Base-by-base conservation (phyloP, 306 rosid species). In the Fagus crenata region DNA sequence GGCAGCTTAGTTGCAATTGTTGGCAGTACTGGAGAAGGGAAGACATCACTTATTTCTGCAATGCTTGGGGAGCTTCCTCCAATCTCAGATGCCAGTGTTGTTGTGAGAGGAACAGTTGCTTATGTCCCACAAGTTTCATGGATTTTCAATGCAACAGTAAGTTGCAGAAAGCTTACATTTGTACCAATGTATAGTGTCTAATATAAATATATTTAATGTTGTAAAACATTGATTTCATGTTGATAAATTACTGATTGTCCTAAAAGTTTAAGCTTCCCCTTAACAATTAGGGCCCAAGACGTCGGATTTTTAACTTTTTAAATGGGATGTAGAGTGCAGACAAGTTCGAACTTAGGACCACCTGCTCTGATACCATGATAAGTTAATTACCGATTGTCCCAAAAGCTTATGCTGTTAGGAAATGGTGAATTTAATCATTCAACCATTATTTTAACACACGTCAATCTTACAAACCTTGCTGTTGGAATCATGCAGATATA, bases 101-200 rank as follows among this genome's bases (percentile, higher is more conserved):
- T 72, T 49, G 76, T 64, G 65, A 80, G 87, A 72, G 98, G 98
- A 55, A 84, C 89, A 49, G 94, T 90, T 78, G 97, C 97, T 67
- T 93, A 92, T 81, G 98, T 93, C 79, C 96, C 98, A 73, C 98
- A 93, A 80, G 83, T 93, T 88, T 93, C 98, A 49, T 93, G 98
- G 98, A 93, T 93, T 78, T 89, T 89, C 86, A 93, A 93, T 78
- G 98, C 96, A 72, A 87, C 98, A 6, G 98, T 93, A 78, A 91
- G 96, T 82, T 77, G 8, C 55, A 72, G 39, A 67, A 70, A 81
- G 72, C 54, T 61, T 59, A 42, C 72, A 37, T 55, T 35, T 15
- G 31, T 61, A 33, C 40, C n/a, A 13, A 63, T 35, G 43, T 31
- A 6, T 60, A 15, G 33, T 11, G 41, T 61, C 36, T 6, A 32